Base-by-base conservation (phyloP, 1,284 basidiomycete species). In the Ceratorhiza oryzae-sativae region DNA sequence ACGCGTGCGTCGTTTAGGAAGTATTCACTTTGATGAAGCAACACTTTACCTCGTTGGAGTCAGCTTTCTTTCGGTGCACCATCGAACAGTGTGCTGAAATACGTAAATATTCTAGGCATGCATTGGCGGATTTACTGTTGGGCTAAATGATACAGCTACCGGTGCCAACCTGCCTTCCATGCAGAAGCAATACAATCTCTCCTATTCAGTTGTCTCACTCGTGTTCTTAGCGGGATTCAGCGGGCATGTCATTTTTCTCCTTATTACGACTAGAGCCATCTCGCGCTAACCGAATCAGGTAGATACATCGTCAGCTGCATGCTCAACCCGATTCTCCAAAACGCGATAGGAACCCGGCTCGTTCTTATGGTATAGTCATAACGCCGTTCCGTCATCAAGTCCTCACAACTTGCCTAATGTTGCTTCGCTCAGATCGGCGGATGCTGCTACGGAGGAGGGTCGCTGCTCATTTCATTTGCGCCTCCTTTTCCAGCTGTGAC, bases 311-410 rank as follows among this genome's bases (percentile, higher is more conserved):
- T 65, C 12, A 27, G 42, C 23, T 65, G 48, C 46, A 51, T 65
- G 62, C 62, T 65, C 48, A 65, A 65, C 34, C 49, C 62, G 18
- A 49, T 65, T 23, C 62, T 65, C 6, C 62, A 65, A 27, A 65
- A 34, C 20, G 46, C 39, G 23, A 65, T 65, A 36, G 62, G 62
- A 6, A 53, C 62, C 12, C 48, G 62, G 13, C 18, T 15, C 4
- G 62, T 65, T 34, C 39, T 65, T 13, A 27, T 51, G 62, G 62
- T 65, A 36, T 20, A 36, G 32, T 15, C 23, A 12, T 23, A 23
- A 36, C 20, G 34, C 30, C 30, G 4, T 34, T 39, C 41, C 8
- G 12, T 30, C 10, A 6, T 27, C 10, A 30, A 12, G 12, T 30
- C 9, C 23, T 49, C 12, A 23, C 23, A 23, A 39, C 46, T 18